Percentiles rank a stretch among this genome's conserved stretches.
Conservation (phyloP, 2,329 filamentous ascomycete genomes). For the Colletotrichum zoysiae region DNA sequence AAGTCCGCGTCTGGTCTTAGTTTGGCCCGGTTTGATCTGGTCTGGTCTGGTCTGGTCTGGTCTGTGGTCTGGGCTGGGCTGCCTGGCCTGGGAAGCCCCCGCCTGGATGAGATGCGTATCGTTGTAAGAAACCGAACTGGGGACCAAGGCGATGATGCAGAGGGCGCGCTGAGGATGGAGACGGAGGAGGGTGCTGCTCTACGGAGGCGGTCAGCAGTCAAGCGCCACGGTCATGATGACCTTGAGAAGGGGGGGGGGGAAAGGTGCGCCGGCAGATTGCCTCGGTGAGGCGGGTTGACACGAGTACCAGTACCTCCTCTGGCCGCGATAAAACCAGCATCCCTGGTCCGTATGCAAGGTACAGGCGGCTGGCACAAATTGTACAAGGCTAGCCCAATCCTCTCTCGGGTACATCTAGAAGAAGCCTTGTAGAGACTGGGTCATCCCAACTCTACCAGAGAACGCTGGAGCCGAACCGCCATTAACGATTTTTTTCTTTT, state of each 20-base stretch:
- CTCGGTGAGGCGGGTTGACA: background rate
- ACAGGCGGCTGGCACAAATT: conserved; percentile 39
- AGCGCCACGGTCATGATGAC: conserved; percentile 1
- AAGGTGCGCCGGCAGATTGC: conserved; percentile 22
- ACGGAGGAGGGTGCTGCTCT: background rate
- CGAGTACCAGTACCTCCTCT: conserved; percentile 23
- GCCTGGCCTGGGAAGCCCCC: background rate
- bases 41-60: background rate
- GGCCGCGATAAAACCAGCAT: conserved; percentile 36
- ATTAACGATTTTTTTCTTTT: conserved; percentile 22
- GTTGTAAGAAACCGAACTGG: background rate
- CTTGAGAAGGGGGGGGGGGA: background rate
- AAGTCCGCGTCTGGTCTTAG: background rate
- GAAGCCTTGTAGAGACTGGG: conserved; percentile 37
- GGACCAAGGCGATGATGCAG: conserved; percentile 14
- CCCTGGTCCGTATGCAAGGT: conserved; percentile 38
- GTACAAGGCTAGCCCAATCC: conserved; percentile 38
- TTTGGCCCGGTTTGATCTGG: background rate
- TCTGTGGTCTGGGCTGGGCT: conserved; percentile 21
- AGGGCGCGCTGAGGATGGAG: background rate
- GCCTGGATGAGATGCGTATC: background rate
- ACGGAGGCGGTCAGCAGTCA: conserved; percentile 22
- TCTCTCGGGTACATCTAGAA: conserved; percentile 32
- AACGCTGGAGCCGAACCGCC: conserved; percentile 35
- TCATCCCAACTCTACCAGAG: conserved; percentile 25